Evolutionary conservation across 257 asterid species (phyloP).

Genomic region (Lithospermum erythrorhizon): DNA sequence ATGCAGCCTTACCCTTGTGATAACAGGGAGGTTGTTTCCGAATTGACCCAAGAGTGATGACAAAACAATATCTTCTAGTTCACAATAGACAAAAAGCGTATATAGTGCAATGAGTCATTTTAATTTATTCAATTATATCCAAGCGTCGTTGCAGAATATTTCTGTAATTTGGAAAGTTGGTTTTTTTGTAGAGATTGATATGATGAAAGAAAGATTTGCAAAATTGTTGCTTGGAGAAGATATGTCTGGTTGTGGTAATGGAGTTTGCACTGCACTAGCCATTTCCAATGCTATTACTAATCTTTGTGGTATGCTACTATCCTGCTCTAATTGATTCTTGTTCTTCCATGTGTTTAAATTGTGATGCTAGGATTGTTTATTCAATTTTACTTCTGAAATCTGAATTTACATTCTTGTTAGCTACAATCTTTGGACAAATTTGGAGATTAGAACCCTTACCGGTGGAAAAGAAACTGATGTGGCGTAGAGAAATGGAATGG

Average conservation of each 20-base stretch:
- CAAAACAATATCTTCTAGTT: too few relatives aligned
- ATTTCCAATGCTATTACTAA: conserved; percentile 79
- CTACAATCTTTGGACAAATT: conserved; percentile 72
- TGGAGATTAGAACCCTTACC: conserved; percentile 81
- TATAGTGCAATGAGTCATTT: too few relatives aligned
- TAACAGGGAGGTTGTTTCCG: too few relatives aligned
- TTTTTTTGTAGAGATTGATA: conserved; percentile 42
- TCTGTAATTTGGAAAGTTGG: not conserved
- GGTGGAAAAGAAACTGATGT: conserved; percentile 47
- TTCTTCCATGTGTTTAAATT: not conserved
- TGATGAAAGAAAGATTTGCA: conserved; percentile 81
- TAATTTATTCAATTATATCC: too few relatives aligned
- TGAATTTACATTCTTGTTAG: conserved; percentile 20
- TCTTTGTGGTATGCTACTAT: conserved; percentile 57
- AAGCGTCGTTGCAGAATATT: too few relatives aligned
- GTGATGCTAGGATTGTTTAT: not conserved
- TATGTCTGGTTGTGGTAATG: conserved; percentile 87
- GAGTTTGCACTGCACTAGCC: conserved; percentile 75
- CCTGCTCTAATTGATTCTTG: not conserved
- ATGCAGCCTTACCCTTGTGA: too few relatives aligned
- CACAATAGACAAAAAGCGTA: too few relatives aligned
- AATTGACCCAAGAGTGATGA: too few relatives aligned
- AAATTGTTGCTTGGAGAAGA: conserved; percentile 84
- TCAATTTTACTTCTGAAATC: not conserved
- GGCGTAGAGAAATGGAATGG: conserved; percentile 86